phyloP scores from a whole-genome alignment of 768 basidiomycete species.

The Strobilomyces confusus region DNA sequence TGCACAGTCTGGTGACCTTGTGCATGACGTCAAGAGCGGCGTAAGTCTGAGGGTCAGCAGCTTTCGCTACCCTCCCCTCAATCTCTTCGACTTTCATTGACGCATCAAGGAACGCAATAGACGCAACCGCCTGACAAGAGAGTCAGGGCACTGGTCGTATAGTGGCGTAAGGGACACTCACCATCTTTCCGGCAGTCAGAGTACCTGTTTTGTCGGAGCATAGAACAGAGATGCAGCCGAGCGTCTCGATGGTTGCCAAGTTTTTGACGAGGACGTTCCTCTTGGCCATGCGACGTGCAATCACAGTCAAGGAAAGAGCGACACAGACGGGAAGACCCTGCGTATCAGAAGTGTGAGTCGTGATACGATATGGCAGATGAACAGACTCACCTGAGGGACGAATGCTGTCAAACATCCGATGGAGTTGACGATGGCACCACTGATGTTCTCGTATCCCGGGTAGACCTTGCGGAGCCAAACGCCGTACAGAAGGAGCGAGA shows the following conservation, averaged over 20 bases:
- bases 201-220: constrained; percentile 58
- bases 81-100: constrained; percentile 22
- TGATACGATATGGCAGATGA: not conserved
- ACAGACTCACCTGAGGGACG: constrained; percentile 35
- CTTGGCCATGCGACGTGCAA: constrained; percentile 45
- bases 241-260: constrained; percentile 50
- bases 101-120: constrained; percentile 35
- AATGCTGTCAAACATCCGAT: constrained; percentile 39
- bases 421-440: constrained; percentile 35
- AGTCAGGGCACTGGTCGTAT: not conserved
- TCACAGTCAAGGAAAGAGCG: constrained; percentile 48
- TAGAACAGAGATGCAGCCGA: constrained; percentile 48
- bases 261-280: constrained; percentile 48
- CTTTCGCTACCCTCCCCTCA: constrained; percentile 8
- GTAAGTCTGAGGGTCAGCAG: constrained; percentile 10
- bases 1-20: constrained; percentile 51
- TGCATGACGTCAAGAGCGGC: constrained; percentile 30
- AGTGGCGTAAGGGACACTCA: constrained; percentile 4
- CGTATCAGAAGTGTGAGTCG: not conserved
- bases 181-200: constrained; percentile 48
- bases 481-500: constrained; percentile 39
- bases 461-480: constrained; percentile 38
- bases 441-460: constrained; percentile 34
- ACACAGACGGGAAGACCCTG: constrained; percentile 42
- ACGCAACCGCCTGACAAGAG: constrained; percentile 35